Base-by-base conservation (phyloP, 306 rosid genomes). In the Acacia acuminata region DNA sequence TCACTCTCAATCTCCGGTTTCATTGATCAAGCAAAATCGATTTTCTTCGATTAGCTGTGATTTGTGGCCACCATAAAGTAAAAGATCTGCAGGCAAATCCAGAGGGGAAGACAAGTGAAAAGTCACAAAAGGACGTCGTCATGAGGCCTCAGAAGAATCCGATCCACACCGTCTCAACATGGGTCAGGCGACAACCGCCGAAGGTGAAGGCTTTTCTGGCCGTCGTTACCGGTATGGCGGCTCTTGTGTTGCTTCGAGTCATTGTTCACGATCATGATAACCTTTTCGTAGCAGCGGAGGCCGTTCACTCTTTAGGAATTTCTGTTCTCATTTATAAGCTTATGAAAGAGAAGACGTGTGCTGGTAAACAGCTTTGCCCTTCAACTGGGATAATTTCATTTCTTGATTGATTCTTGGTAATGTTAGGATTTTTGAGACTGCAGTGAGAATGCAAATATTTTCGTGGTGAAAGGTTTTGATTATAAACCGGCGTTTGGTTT, bases 271-370 rank as follows among this genome's bases (percentile, higher is more conserved):
- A 94, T 71, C 98, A 94, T 81, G 98, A 94, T 71, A 94, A 92
- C 82, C 97, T 94, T 64, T 94, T 94, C 69, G 97, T 92, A 27
- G 98, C 96, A 19, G 94, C 98, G 7, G 98, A 94, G 89, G 96
- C 96, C 22, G 97, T 94, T 5, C 98, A 94, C 85, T 92, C 98
- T 65, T 79, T 87, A 16, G 98, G 98, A 81, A 94, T 94, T 66
- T 88, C 88, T 19, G 92, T 94, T 32, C 97, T 94, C 71, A 94
- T 94, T 84, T 94, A 91, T 79, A 94, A 94, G 89, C 97, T 94
- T 83, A 91, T 82, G 84, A 94, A 94, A 88, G 97, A 94, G 89
- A 92, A 81, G 89, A 92, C 98, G 19, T 94, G 98, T 66, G 96
- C 96, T 67, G 98, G 98, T 94, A 84, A 76, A 16, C 4, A 4